Conservation (phyloP, 2,329 filamentous ascomycete species). For the Colletotrichum aenigma region DNA sequence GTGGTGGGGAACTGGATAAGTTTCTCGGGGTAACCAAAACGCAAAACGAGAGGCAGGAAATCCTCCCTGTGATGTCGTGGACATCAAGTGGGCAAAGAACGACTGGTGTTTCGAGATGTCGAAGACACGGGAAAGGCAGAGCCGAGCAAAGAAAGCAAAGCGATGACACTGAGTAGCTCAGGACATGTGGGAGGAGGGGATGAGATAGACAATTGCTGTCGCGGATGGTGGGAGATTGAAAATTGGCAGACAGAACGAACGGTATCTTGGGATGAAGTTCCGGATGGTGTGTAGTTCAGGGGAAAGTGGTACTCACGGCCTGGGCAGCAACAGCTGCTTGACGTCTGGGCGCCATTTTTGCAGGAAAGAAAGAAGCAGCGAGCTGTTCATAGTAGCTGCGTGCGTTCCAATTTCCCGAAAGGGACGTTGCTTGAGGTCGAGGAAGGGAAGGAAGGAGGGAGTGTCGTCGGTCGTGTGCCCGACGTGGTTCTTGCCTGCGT, state of each 20-base stretch:
- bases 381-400: constrained; percentile 19
- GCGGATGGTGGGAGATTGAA: neutral
- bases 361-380: neutral
- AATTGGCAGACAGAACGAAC: constrained; percentile 4
- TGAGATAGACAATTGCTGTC: neutral
- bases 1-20: neutral
- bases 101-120: neutral
- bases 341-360: constrained; percentile 10
- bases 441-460: neutral
- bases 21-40: constrained; percentile 10
- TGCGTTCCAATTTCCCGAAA: neutral
- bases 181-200: neutral
- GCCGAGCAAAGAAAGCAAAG: constrained; percentile 14
- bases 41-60: constrained; percentile 10
- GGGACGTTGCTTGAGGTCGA: neutral
- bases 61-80: neutral
- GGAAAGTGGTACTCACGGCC: constrained; percentile 1
- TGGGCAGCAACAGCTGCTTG: constrained; percentile 16
- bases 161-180: neutral
- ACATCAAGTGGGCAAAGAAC: neutral
- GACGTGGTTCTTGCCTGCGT: neutral
- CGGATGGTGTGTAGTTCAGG: neutral
- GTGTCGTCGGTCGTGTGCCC: neutral
- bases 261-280: neutral
- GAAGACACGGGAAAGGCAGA: neutral